phyloP scores from a whole-genome alignment of 345 rosid species.

The Brassica carinata region DNA sequence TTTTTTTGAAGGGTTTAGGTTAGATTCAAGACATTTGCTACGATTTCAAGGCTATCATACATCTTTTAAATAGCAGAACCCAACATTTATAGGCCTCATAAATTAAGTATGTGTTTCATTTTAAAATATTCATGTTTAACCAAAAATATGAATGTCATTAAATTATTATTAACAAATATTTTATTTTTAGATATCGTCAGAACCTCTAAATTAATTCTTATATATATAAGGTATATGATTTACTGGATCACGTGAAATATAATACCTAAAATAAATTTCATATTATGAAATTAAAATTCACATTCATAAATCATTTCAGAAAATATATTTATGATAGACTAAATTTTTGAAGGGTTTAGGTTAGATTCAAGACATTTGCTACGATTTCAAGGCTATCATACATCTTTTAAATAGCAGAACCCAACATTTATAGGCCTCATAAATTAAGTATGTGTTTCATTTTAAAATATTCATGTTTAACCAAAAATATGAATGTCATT shows the following conservation, averaged over 20 bases:
- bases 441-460: not conserved
- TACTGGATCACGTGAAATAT: not conserved
- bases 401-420: not conserved
- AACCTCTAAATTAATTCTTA: not conserved
- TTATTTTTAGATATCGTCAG: not conserved
- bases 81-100: not conserved
- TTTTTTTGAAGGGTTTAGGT: not conserved
- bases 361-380: not conserved
- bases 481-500: not conserved
- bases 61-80: not conserved
- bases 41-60: not conserved
- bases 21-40: not conserved
- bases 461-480: not conserved
- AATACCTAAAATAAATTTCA: not conserved
- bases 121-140: not conserved
- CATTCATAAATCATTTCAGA: not conserved
- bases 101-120: not conserved
- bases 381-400: not conserved
- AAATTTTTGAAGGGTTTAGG: not conserved
- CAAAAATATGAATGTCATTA: not conserved
- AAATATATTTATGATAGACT: not conserved
- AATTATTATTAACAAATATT: not conserved
- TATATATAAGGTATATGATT: not conserved
- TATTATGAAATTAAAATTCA: not conserved
- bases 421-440: not conserved